Evolutionary conservation across 208 protist species (phyloP).

Genomic region (Acanthamoeba triangularis): DNA sequence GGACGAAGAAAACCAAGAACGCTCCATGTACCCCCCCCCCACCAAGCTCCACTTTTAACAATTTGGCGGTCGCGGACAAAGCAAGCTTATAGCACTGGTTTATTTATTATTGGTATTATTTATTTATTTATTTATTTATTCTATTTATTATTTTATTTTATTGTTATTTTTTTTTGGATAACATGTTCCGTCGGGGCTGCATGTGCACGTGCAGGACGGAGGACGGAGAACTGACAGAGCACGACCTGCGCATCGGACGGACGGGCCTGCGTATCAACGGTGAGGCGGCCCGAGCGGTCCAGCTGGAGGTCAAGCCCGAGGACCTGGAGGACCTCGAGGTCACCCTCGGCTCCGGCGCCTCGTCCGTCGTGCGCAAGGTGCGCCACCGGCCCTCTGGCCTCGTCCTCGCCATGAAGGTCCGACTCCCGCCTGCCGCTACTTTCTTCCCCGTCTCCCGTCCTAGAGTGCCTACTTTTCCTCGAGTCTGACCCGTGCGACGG

Average conservation of each 20-base stretch:
- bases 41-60: no score
- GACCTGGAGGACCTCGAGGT: slow-evolving; percentile 59
- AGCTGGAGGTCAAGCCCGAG: background rate
- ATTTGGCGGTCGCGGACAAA: no score
- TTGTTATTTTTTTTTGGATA: background rate
- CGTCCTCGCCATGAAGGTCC: slow-evolving; percentile 63
- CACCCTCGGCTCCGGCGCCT: slow-evolving; percentile 54
- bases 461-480: no score
- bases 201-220: background rate
- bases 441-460: no score
- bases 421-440: background rate
- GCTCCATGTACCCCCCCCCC: slow-evolving; percentile 19
- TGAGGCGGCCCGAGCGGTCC: background rate
- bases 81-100: no score
- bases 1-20: background rate
- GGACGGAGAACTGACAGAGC: slow-evolving; percentile 1
- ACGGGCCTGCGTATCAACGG: slow-evolving; percentile 22
- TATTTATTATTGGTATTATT: no score
- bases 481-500: background rate
- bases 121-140: no score
- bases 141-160: background rate
- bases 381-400: slow-evolving; percentile 15
- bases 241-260: slow-evolving; percentile 25
- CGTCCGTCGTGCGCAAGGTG: slow-evolving; percentile 32
- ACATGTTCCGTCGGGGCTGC: background rate